Conservation (phyloP, 1,284 basidiomycete species). For the Ceratobasidium sp. region DNA sequence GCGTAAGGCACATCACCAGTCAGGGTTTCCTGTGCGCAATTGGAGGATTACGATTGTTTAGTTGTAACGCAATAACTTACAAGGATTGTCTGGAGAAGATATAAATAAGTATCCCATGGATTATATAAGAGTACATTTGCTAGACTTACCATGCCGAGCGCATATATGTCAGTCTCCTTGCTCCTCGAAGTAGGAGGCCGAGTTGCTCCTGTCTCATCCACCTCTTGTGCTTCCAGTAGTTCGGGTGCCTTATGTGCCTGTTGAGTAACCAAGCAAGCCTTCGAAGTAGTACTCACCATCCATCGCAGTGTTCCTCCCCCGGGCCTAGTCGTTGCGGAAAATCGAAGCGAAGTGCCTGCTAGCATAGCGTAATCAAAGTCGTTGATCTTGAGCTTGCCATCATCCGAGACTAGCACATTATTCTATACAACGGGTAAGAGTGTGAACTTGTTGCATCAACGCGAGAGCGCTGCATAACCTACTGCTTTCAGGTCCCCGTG, state of each 20-base stretch:
- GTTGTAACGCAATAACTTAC: too few relatives aligned
- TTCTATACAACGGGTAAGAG: background rate
- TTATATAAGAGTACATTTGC: too few relatives aligned
- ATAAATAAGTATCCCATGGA: too few relatives aligned
- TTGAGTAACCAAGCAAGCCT: background rate
- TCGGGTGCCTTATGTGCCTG: background rate
- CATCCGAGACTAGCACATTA: background rate
- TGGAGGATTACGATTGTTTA: too few relatives aligned
- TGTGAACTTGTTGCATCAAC: background rate
- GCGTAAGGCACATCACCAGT: too few relatives aligned
- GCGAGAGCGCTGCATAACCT: background rate
- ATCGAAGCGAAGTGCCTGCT: background rate
- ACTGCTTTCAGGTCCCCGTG: conserved; percentile 13
- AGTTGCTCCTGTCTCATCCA: background rate
- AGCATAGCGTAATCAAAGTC: background rate
- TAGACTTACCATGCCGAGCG: conserved; percentile 1
- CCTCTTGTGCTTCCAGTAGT: background rate
- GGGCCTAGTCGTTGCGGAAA: background rate
- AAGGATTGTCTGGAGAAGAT: too few relatives aligned
- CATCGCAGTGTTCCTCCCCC: background rate
- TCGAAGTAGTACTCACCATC: background rate
- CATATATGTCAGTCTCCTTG: background rate
- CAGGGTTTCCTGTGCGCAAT: too few relatives aligned
- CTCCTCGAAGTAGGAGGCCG: background rate
- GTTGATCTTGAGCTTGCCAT: background rate